Percentiles rank a stretch among this genome's conserved stretches.
Evolutionary conservation across 2,329 filamentous ascomycete genomes (phyloP).

Genomic region (Claviceps sp.): DNA sequence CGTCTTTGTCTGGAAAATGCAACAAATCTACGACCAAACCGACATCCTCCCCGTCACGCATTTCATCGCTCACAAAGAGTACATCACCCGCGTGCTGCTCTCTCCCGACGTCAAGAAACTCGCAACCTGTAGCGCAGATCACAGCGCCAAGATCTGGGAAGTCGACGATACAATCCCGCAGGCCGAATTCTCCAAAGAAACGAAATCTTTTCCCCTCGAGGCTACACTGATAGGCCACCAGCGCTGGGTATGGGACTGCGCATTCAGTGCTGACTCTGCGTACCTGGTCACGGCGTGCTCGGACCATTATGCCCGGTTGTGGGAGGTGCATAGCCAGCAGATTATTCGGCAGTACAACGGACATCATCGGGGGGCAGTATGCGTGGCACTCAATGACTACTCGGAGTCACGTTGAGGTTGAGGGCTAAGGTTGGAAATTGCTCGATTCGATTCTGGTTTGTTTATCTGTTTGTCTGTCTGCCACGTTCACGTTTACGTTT

Average conservation of each 20-base stretch:
- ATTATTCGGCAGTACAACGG: conserved; percentile 94
- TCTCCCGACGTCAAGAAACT: conserved; percentile 90
- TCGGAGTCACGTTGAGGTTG: conserved; percentile 38
- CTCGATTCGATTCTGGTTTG: background rate
- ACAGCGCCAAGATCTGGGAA: conserved; percentile 93
- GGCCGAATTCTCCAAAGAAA: conserved; percentile 20
- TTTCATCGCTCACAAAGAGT: conserved; percentile 82
- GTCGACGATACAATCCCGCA: conserved; percentile 54
- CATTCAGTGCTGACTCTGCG: conserved; percentile 83
- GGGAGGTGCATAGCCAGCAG: conserved; percentile 75
- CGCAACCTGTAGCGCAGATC: conserved; percentile 85
- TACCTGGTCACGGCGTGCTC: conserved; percentile 89
- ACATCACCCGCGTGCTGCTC: conserved; percentile 82
- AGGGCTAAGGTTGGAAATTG: too few species aligned
- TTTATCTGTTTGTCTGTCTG: background rate
- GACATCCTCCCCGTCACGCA: conserved; percentile 76
- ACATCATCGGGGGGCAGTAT: conserved; percentile 82
- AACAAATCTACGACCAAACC: conserved; percentile 70
- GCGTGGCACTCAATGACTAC: conserved; percentile 85
- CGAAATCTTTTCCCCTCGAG: conserved; percentile 62
- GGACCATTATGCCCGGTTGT: conserved; percentile 83
- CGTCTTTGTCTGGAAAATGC: conserved; percentile 92
- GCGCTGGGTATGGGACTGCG: conserved; percentile 96
- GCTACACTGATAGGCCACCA: conserved; percentile 83
- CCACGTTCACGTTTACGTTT: background rate